phyloP scores from a whole-genome alignment of 2,329 filamentous ascomycete genomes.

The Calonectria honghensis region DNA sequence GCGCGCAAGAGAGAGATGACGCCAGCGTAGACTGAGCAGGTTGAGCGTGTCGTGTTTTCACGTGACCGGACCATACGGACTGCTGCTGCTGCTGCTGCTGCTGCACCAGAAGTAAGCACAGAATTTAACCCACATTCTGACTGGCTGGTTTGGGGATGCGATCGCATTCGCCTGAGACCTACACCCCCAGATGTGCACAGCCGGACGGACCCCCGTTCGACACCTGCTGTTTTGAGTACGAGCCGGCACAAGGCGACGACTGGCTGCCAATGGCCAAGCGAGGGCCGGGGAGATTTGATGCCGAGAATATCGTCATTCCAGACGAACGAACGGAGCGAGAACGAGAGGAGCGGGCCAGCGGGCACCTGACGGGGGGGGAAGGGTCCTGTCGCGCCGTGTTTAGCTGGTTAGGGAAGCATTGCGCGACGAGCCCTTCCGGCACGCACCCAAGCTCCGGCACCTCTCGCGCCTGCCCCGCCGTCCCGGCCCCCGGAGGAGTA shows the following conservation, averaged over 20 bases:
- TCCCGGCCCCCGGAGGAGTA: slow-evolving; percentile 4
- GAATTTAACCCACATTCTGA: slow-evolving; percentile 38
- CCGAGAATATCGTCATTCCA: slow-evolving; percentile 16
- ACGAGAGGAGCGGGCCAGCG: not conserved
- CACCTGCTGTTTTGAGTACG: slow-evolving; percentile 34
- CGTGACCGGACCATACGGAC: not conserved
- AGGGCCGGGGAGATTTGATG: slow-evolving; percentile 28
- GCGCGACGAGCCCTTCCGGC: slow-evolving; percentile 23
- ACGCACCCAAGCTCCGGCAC: slow-evolving; percentile 15
- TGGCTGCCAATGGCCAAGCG: slow-evolving; percentile 30
- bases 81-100: too few species aligned
- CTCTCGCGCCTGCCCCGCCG: not conserved
- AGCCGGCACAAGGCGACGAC: slow-evolving; percentile 24
- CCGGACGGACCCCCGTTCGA: slow-evolving; percentile 12
- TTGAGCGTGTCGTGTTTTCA: not conserved
- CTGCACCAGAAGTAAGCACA: not conserved
- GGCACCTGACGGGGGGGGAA: not conserved
- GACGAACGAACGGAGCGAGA: slow-evolving; percentile 6
- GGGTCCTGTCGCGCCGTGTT: not conserved
- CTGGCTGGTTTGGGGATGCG: not conserved
- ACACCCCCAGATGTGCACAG: not conserved
- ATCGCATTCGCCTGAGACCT: slow-evolving; percentile 33
- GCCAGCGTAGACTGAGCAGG: not conserved
- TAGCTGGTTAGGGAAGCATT: slow-evolving; percentile 21
- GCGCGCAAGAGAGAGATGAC: not conserved